Evolutionary conservation across 163 green algal genomes (phyloP).

Genomic region (Volvox carteri): DNA sequence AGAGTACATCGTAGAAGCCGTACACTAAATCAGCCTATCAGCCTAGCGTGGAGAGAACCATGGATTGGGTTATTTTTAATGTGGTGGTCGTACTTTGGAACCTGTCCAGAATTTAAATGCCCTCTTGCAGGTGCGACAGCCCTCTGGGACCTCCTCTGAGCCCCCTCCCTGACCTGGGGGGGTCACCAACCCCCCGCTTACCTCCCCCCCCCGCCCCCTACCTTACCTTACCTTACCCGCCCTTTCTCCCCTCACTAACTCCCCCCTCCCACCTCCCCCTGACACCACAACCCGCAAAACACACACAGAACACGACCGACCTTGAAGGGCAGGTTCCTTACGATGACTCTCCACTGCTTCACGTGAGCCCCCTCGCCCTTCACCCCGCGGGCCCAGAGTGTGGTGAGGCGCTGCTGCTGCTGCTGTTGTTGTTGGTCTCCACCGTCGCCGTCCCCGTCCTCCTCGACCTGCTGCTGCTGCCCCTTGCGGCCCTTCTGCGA

Average conservation of each 20-base stretch:
- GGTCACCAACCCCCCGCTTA: not conserved
- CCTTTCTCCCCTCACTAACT: not conserved
- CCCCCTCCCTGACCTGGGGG: too few relatives aligned
- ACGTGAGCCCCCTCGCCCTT: constrained; percentile 88
- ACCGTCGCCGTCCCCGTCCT: not conserved
- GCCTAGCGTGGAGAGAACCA: too few relatives aligned
- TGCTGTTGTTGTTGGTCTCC: not conserved
- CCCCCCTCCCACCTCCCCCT: not conserved
- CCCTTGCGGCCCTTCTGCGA: constrained; percentile 52
- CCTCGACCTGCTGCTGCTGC: not conserved
- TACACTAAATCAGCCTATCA: too few relatives aligned
- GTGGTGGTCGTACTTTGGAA: too few relatives aligned
- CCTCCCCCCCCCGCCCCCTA: not conserved
- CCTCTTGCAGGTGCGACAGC: too few relatives aligned
- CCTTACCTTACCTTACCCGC: not conserved
- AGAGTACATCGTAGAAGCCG: too few relatives aligned
- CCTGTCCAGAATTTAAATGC: too few relatives aligned
- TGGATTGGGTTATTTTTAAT: too few relatives aligned
- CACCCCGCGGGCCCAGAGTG: constrained; percentile 90
- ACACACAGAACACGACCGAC: constrained; percentile 51
- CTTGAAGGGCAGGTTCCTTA: constrained; percentile 96
- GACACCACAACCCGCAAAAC: not conserved
- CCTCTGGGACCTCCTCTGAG: too few relatives aligned
- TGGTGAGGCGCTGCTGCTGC: constrained; percentile 4
- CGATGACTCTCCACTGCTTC: constrained; percentile 94